Evolutionary conservation across 2,329 filamentous ascomycete species (phyloP), one percentile per base, ranked within the genome.

Genomic region (Arthroderma sp.): DNA sequence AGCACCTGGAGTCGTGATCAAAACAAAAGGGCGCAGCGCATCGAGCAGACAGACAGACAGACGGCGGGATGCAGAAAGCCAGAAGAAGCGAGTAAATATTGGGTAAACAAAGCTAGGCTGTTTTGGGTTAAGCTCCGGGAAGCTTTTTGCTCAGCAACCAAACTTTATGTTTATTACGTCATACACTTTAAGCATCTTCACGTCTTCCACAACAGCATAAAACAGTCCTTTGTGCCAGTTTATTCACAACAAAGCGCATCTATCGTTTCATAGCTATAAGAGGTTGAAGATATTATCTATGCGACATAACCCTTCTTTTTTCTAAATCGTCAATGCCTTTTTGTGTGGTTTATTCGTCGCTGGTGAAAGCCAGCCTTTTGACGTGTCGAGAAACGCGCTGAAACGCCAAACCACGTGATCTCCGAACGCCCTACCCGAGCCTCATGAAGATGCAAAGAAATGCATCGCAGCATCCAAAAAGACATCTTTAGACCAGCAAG

Each of bases 341-440:
- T 11, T 10, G 8, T 22, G 22, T 28, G 22, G 38, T 4, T 9
- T 33, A 34, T 48, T 38, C 30, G 38, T 29, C 8, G 37, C 2
- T 42, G 4, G 15, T 28, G 42, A 40, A 37, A 15, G 3, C 1
- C 6, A 4, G 7, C 15, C 15, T 10, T 11, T 28, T 36, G 27
- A 45, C 52, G 48, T 49, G 53, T 46, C 29, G 22, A 27, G 36
- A 29, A 42, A 55, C 56, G 54, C 57, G 56, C 44, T 48, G 40
- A 49, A 55, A 60, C 60, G 50, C 60, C 57, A 52, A 29, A 8
- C 15, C 60, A 62, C 59, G 59, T 62, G 60, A 61, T 11, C 11
- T 30, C 9, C 10, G 6, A 38, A 29, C 29, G 40, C 36, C 29
- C 11, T 5, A 29, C 41, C 30, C 37, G 22, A 4, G 10, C 10